Percentiles rank a stretch among this genome's conserved stretches.
These are phyloP conservation scores for Kodamaea neixiangensis DNA, from an alignment of 805 yeast species.

Conservation along the genomic window DNA sequence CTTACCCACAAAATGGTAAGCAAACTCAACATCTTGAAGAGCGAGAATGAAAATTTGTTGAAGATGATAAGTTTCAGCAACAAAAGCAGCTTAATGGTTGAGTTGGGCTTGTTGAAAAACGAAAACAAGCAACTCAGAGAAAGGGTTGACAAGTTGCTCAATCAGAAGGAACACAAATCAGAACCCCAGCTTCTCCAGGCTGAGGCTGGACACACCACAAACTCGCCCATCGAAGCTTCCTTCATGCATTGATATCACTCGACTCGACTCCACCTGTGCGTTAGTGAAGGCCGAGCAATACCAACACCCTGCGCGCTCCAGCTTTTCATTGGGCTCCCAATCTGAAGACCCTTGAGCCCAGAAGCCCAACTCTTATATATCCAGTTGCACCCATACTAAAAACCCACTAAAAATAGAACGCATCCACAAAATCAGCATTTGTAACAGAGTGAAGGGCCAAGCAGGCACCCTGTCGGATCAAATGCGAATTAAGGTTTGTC, in stretches of 20 bases:
- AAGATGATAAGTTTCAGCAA: slow-evolving; percentile 76
- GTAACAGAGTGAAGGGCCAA: not conserved
- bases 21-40: slow-evolving; percentile 58
- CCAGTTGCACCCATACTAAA: not conserved
- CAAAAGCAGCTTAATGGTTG: slow-evolving; percentile 68
- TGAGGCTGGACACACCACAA: not conserved
- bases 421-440: not conserved
- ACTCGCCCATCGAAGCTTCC: not conserved
- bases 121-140: slow-evolving; percentile 26
- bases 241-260: not conserved
- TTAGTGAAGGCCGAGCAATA: too few species aligned
- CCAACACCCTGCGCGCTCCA: too few species aligned
- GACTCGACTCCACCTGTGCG: not conserved
- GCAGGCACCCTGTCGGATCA: not conserved
- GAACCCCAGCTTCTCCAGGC: not conserved
- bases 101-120: slow-evolving; percentile 58
- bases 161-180: not conserved
- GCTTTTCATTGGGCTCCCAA: not conserved
- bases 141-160: not conserved
- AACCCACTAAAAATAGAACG: not conserved
- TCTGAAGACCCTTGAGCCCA: not conserved
- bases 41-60: slow-evolving; percentile 70
- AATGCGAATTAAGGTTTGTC: not conserved
- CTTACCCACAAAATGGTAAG: slow-evolving; percentile 70
- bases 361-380: not conserved